Evolutionary conservation across 1,284 basidiomycete species (phyloP).

Genomic region (Rhodotorula sp.): DNA sequence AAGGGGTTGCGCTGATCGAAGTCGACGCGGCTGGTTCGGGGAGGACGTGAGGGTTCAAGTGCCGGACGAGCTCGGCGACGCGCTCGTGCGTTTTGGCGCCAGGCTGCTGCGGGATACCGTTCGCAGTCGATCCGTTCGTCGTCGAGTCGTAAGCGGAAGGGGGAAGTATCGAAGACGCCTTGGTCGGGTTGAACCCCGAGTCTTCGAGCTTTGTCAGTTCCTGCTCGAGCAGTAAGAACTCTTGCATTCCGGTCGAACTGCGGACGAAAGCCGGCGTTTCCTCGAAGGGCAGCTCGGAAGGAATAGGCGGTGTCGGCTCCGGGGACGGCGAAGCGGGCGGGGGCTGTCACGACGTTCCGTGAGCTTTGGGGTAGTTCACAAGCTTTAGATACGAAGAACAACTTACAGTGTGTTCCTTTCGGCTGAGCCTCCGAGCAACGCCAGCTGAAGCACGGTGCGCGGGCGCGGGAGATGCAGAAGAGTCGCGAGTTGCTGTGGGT

Average conservation of each 20-base stretch:
- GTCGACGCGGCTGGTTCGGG: slow-evolving; percentile 1
- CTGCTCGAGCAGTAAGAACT: slow-evolving; percentile 35
- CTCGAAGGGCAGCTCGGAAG: slow-evolving; percentile 44
- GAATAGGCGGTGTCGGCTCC: slow-evolving; percentile 7
- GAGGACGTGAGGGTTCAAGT: slow-evolving; percentile 26
- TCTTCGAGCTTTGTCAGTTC: slow-evolving; percentile 33
- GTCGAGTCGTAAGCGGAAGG: slow-evolving; percentile 7
- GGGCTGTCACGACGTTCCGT: neutral
- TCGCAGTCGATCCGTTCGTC: neutral
- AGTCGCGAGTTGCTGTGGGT: slow-evolving; percentile 24
- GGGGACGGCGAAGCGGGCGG: slow-evolving; percentile 14
- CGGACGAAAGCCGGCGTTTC: slow-evolving; percentile 66
- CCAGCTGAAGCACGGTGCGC: slow-evolving; percentile 16
- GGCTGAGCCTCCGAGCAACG: slow-evolving; percentile 5
- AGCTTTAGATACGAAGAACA: neutral
- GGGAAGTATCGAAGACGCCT: slow-evolving; percentile 19
- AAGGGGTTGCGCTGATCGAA: neutral
- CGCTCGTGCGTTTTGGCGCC: neutral
- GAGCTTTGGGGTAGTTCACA: neutral
- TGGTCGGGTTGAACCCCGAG: slow-evolving; percentile 18
- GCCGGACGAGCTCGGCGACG: slow-evolving; percentile 19
- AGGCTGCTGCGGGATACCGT: neutral
- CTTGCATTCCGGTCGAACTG: slow-evolving; percentile 69
- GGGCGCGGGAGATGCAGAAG: slow-evolving; percentile 26
- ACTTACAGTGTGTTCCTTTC: slow-evolving; percentile 29